A percentile compares a stretch with the other conserved stretches of the same genome.
Evolutionary conservation across 2,329 filamentous ascomycete species (phyloP).

Genomic region (Thielaviopsis euricoi): DNA sequence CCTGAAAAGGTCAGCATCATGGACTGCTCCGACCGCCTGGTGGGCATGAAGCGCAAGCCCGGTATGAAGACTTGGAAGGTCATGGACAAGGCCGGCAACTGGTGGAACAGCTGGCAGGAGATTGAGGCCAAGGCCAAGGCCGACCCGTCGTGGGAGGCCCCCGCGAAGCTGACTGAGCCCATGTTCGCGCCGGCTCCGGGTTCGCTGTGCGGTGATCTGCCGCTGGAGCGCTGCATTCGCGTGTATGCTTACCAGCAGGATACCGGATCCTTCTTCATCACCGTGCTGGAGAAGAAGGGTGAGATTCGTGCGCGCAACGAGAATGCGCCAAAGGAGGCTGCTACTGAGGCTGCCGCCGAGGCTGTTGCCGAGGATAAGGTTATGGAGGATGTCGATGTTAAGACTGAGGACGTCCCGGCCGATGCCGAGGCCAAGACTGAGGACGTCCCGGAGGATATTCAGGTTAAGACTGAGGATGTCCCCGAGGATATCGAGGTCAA

Average conservation of each 20-base stretch:
- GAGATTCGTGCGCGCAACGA: slow-evolving; percentile 71
- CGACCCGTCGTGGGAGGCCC: slow-evolving; percentile 33
- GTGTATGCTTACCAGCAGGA: slow-evolving; percentile 93
- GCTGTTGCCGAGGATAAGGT: slow-evolving; percentile 14
- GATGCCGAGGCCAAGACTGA: slow-evolving; percentile 14
- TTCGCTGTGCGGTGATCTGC: slow-evolving; percentile 43
- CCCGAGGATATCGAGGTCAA: too few relatives aligned
- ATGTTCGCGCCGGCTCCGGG: slow-evolving; percentile 61
- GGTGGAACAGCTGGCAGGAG: slow-evolving; percentile 71
- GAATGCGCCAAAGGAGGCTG: slow-evolving; percentile 30
- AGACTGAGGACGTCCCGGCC: slow-evolving; percentile 13
- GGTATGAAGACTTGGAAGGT: slow-evolving; percentile 77
- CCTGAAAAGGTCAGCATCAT: slow-evolving; percentile 64
- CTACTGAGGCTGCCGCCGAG: slow-evolving; percentile 1
- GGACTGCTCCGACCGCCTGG: slow-evolving; percentile 65
- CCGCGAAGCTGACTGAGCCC: slow-evolving; percentile 54
- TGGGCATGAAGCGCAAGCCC: slow-evolving; percentile 56
- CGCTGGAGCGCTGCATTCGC: slow-evolving; percentile 78
- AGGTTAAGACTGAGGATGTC: background rate
- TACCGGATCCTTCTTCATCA: slow-evolving; percentile 95
- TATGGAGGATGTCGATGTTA: slow-evolving; percentile 17
- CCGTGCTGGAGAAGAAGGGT: slow-evolving; percentile 77
- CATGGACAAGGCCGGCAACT: slow-evolving; percentile 67
- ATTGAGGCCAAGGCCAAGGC: slow-evolving; percentile 54
- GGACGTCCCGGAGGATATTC: too few relatives aligned